Evolutionary conservation across 2,329 filamentous ascomycete species (phyloP).

Genomic region (Paramyrothecium sp.): DNA sequence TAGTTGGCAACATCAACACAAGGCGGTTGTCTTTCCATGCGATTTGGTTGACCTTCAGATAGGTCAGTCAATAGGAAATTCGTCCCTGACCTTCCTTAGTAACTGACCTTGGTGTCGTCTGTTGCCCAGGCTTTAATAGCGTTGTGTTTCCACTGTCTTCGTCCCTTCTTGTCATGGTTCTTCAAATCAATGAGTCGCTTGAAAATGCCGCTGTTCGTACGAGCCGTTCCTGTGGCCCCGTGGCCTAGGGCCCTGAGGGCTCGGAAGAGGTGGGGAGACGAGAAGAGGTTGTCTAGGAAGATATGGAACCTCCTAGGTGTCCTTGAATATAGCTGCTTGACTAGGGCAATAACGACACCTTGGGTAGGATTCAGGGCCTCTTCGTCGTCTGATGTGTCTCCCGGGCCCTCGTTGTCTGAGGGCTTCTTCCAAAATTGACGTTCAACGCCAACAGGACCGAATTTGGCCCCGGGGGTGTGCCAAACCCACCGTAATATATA

Average conservation of each 20-base stretch:
- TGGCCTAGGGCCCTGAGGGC: constrained; percentile 3
- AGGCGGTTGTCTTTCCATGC: not conserved
- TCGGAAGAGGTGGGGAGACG: constrained; percentile 4
- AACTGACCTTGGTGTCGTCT: not conserved
- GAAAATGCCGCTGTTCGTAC: constrained; percentile 10
- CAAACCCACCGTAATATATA: constrained; percentile 9
- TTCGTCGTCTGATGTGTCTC: not conserved
- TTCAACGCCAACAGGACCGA: not conserved
- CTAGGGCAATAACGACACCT: constrained; percentile 12
- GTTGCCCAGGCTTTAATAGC: not conserved
- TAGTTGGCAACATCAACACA: not conserved
- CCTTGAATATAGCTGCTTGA: constrained; percentile 6
- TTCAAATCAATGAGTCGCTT: constrained; percentile 3
- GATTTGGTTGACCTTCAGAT: not conserved
- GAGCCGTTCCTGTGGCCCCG: constrained; percentile 11
- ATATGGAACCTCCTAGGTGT: constrained; percentile 14
- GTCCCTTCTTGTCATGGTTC: not conserved
- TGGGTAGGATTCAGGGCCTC: constrained; percentile 7
- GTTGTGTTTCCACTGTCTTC: not conserved
- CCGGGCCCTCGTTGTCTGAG: not conserved
- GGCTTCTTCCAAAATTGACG: too few relatives aligned
- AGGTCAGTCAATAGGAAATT: not conserved
- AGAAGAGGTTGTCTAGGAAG: constrained; percentile 16
- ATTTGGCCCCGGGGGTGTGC: constrained; percentile 3
- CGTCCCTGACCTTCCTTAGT: too few relatives aligned